These are phyloP conservation scores for Corymbia citriodora DNA, from an alignment of 441 rosid species.

Conservation along the genomic window DNA sequence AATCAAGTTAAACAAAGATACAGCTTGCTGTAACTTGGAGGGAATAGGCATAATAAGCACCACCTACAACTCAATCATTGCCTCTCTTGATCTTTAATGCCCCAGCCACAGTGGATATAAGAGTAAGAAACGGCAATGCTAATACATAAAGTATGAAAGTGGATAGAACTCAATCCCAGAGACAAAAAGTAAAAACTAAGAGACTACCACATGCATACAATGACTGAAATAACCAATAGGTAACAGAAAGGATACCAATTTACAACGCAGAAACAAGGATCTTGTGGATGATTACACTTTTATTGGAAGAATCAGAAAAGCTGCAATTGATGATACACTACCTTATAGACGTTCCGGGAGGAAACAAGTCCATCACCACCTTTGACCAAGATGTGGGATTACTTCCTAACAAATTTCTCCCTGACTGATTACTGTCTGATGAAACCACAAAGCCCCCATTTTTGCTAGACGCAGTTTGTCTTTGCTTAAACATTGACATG, in stretches of 20 bases:
- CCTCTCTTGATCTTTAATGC: background rate
- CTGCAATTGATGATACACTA: background rate
- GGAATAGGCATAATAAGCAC: background rate
- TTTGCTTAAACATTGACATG: conserved; percentile 8
- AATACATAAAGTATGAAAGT: background rate
- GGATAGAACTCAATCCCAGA: background rate
- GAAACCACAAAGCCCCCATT: conserved; percentile 6
- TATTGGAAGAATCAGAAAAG: background rate
- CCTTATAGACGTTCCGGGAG: background rate
- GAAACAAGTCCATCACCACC: conserved; percentile 10
- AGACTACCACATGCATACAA: background rate
- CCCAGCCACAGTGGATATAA: background rate
- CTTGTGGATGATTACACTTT: background rate
- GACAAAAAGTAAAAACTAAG: background rate
- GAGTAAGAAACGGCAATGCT: background rate
- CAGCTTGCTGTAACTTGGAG: background rate
- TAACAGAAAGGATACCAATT: background rate
- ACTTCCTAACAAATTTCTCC: conserved; percentile 6
- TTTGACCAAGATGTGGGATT: conserved; percentile 8
- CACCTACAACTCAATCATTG: background rate
- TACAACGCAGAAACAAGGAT: background rate
- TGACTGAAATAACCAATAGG: background rate
- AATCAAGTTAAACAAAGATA: background rate
- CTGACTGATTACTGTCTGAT: background rate
- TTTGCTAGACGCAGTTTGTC: conserved; percentile 5